These are phyloP conservation scores for Schizophyllum amplum DNA, from an alignment of 1,284 basidiomycete species.

Conservation along the genomic window DNA sequence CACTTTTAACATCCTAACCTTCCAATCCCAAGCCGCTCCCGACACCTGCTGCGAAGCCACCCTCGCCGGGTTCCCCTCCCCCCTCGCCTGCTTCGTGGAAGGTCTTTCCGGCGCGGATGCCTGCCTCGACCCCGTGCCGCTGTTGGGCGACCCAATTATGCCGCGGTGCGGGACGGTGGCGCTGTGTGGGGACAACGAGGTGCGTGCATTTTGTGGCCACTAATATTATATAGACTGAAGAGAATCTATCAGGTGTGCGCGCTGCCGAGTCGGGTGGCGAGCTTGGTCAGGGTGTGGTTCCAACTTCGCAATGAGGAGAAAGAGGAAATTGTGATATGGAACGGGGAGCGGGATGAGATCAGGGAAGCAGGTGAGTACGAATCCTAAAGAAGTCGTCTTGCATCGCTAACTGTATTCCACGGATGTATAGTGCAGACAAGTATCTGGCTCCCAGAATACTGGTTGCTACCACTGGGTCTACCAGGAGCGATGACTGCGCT, in stretches of 20 bases:
- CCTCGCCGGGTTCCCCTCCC: constrained; percentile 9
- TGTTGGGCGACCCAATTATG: constrained; percentile 29
- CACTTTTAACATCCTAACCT: too few relatives aligned
- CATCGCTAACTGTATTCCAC: too few relatives aligned
- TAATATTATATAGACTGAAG: too few relatives aligned
- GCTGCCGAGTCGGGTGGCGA: too few relatives aligned
- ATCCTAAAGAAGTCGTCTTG: too few relatives aligned
- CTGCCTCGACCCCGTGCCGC: constrained; percentile 46
- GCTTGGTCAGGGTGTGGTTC: too few relatives aligned
- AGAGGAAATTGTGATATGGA: constrained; percentile 50
- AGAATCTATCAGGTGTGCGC: too few relatives aligned
- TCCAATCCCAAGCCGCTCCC: constrained; percentile 7
- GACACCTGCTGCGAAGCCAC: constrained; percentile 18
- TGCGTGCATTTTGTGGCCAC: constrained; percentile 33
- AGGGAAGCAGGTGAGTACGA: constrained; percentile 36
- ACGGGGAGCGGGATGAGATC: constrained; percentile 57
- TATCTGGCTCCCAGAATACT: constrained; percentile 34
- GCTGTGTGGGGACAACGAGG: constrained; percentile 28
- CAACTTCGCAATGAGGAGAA: too few relatives aligned
- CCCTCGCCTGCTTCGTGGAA: constrained; percentile 39
- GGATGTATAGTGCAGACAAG: constrained; percentile 64
- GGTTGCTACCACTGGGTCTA: constrained; percentile 37
- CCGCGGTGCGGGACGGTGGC: constrained; percentile 19
- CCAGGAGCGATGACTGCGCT: constrained; percentile 30
- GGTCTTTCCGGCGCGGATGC: constrained; percentile 21